Evolutionary conservation across 192 early-diverging fungal genomes (phyloP).

Genomic region (Umbelopsis ramanniana): DNA sequence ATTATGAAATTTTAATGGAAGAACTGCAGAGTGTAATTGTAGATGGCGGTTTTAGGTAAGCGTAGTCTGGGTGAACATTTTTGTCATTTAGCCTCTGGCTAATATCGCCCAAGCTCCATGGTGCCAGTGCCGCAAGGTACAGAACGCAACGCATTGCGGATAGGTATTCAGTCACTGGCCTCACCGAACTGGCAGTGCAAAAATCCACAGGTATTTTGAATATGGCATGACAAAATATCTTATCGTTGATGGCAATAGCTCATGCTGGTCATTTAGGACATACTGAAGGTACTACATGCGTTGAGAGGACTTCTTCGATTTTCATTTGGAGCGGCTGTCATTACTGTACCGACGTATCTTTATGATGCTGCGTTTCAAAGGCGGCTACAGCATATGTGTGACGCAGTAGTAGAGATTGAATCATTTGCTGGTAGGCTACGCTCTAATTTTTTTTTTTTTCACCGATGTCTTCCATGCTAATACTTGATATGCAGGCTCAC

Average conservation of each 20-base stretch:
- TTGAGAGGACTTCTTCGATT: constrained; percentile 80
- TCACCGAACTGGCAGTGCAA: constrained; percentile 79
- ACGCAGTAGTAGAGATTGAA: constrained; percentile 88
- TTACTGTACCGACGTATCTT: constrained; percentile 82
- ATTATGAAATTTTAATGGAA: constrained; percentile 46
- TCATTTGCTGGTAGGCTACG: constrained; percentile 82
- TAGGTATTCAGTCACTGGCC: constrained; percentile 81
- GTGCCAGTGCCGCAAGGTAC: constrained; percentile 35
- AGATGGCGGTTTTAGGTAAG: constrained; percentile 70
- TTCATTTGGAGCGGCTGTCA: constrained; percentile 73
- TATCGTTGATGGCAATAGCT: background rate
- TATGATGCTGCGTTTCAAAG: constrained; percentile 67
- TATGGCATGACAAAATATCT: background rate
- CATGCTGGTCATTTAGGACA: constrained; percentile 39
- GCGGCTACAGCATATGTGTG: constrained; percentile 78
- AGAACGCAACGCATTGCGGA: constrained; percentile 72
- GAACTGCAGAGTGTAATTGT: constrained; percentile 63
- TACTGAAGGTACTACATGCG: constrained; percentile 73
- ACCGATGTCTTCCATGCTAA: background rate
- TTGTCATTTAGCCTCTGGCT: background rate
- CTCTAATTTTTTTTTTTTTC: background rate
- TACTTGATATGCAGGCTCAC: constrained; percentile 45
- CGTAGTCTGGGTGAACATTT: background rate
- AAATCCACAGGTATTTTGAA: constrained; percentile 50
- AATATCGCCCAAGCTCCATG: constrained; percentile 27